phyloP scores from a whole-genome alignment of 108 stramenopile genomes.

The Cyclotella choctawhatcheeana region DNA sequence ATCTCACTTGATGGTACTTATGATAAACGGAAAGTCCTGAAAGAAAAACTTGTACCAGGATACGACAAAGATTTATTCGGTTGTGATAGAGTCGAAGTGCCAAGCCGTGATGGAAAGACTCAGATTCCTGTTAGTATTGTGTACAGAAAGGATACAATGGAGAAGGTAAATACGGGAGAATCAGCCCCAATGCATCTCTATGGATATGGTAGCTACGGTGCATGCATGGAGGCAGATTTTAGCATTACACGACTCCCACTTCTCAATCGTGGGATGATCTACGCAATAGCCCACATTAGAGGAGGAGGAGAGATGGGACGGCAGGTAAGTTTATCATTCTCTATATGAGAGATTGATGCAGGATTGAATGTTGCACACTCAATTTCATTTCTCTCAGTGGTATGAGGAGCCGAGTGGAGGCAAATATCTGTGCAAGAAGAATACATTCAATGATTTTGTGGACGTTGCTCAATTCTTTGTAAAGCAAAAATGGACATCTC shows the following conservation, averaged over 20 bases:
- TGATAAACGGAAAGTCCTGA: conserved; percentile 65
- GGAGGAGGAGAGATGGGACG: conserved; percentile 98
- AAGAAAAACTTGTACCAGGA: conserved; percentile 80
- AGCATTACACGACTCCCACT: conserved; percentile 70
- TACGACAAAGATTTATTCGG: conserved; percentile 79
- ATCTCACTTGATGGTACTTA: conserved; percentile 51
- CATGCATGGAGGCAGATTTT: conserved; percentile 79
- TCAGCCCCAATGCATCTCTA: conserved; percentile 78
- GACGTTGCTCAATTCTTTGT: conserved; percentile 70
- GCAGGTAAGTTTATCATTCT: no score
- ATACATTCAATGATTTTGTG: conserved; percentile 96
- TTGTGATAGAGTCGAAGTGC: conserved; percentile 74
- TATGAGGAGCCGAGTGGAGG: conserved; percentile 95
- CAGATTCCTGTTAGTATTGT: conserved; percentile 85
- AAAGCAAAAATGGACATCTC: conserved; percentile 38
- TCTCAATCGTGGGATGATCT: conserved; percentile 89
- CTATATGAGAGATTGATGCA: no score
- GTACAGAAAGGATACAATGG: conserved; percentile 80
- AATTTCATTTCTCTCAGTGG: no score
- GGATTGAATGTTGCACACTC: no score
- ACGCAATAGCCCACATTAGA: conserved; percentile 93
- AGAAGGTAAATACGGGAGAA: conserved; percentile 38
- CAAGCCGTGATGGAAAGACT: conserved; percentile 74
- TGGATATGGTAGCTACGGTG: conserved; percentile 93
- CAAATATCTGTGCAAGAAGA: conserved; percentile 96